Percentiles rank a stretch among this genome's conserved stretches.
Conservation (phyloP, 768 basidiomycete genomes). For the Rickenella mellea region DNA sequence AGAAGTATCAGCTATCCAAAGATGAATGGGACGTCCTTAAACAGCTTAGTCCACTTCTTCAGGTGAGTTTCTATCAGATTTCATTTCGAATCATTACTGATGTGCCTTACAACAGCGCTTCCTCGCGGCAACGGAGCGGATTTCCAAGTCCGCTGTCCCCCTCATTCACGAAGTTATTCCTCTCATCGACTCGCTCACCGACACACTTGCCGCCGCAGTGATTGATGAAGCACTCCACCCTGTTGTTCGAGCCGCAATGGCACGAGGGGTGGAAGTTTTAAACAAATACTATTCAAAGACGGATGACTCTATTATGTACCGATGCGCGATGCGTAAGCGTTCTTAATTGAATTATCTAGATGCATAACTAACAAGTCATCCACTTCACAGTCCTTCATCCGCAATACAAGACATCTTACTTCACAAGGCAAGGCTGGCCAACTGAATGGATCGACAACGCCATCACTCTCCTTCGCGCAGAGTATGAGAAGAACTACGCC, state of each 20-base stretch:
- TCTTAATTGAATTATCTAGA: neutral
- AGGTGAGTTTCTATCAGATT: conserved; percentile 10
- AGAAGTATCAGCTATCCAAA: conserved; percentile 6
- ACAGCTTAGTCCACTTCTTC: conserved; percentile 10
- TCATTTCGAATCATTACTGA: too few species aligned
- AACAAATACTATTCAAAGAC: conserved; percentile 11
- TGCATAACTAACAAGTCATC: neutral
- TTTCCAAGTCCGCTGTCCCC: conserved; percentile 6
- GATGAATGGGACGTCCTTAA: conserved; percentile 14
- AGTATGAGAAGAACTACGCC: too few species aligned
- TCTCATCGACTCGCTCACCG: conserved; percentile 12
- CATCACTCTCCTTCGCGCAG: too few species aligned
- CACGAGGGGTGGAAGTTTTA: neutral
- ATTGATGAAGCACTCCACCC: conserved; percentile 2
- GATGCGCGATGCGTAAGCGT: conserved; percentile 10
- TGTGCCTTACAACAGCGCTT: too few species aligned
- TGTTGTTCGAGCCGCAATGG: conserved; percentile 5
- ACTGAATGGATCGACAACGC: conserved; percentile 15
- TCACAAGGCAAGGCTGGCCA: conserved; percentile 10
- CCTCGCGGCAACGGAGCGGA: conserved; percentile 5
- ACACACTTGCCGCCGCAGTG: conserved; percentile 4
- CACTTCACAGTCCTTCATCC: conserved; percentile 13
- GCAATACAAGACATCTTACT: conserved; percentile 11
- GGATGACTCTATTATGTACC: conserved; percentile 10
- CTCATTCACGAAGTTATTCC: conserved; percentile 16